Conservation (phyloP, 1,284 basidiomycete species). For the Gomphus sp. region DNA sequence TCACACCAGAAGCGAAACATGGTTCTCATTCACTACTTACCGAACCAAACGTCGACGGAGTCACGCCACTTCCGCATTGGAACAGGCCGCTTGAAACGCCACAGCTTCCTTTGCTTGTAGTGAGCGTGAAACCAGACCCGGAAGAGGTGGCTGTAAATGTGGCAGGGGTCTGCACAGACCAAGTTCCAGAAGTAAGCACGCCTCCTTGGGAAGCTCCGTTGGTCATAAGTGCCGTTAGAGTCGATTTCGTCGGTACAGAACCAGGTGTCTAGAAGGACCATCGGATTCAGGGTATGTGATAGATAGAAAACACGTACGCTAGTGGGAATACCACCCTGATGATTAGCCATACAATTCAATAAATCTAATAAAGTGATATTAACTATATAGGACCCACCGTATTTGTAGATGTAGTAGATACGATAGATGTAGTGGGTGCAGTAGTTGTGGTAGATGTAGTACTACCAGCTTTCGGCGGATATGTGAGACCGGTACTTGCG, state of each 20-base stretch:
- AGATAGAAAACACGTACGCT: background rate
- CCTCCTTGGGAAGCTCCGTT: slow-evolving; percentile 26
- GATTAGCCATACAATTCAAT: background rate
- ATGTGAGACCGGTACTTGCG: slow-evolving; percentile 49
- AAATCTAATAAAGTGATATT: background rate
- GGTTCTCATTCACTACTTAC: background rate
- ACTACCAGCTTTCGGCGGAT: slow-evolving; percentile 42
- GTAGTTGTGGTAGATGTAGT: slow-evolving; percentile 23
- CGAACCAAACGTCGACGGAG: slow-evolving; percentile 23
- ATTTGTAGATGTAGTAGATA: slow-evolving; percentile 26
- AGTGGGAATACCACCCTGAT: background rate
- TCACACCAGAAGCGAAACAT: slow-evolving; percentile 10
- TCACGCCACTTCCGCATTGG: slow-evolving; percentile 35
- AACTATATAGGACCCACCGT: slow-evolving; percentile 26
- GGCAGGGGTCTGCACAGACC: slow-evolving; percentile 42
- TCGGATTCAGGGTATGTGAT: background rate
- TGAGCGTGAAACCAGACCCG: slow-evolving; percentile 36
- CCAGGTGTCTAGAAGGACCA: slow-evolving; percentile 4
- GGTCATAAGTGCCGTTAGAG: slow-evolving; percentile 11
- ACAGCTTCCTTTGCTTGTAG: slow-evolving; percentile 42
- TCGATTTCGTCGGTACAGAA: slow-evolving; percentile 14
- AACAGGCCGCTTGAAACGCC: slow-evolving; percentile 33
- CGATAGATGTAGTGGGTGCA: slow-evolving; percentile 28
- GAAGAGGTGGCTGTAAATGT: slow-evolving; percentile 33
- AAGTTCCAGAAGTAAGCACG: slow-evolving; percentile 37